Evolutionary conservation across 78 protist species (phyloP).

Genomic region (Planoprotostelium fungivorum): DNA sequence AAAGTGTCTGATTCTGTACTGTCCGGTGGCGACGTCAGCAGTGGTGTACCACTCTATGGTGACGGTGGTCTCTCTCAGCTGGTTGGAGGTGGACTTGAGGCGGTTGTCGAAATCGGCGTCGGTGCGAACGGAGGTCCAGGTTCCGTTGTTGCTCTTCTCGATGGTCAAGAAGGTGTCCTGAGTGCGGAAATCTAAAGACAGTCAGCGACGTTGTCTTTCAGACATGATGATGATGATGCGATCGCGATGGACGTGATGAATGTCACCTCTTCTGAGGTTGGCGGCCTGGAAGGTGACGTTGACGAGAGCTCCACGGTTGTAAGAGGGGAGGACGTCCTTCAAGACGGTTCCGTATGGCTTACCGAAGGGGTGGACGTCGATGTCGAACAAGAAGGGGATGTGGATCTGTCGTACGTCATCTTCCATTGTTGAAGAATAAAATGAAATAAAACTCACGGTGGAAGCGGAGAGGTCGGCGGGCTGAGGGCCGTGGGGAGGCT

Average conservation of each 20-base stretch:
- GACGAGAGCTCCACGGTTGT: conserved; percentile 23
- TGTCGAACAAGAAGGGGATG: background rate
- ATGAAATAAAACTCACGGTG: conserved; percentile 17
- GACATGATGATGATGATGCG: conserved; percentile 32
- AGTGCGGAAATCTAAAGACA: background rate
- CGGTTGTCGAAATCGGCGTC: conserved; percentile 67
- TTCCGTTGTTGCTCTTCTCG: conserved; percentile 3
- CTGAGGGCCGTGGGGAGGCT: conserved; percentile 30
- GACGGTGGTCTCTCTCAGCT: conserved; percentile 18
- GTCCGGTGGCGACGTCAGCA: conserved; percentile 29
- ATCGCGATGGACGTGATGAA: too few species aligned
- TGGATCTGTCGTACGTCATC: background rate
- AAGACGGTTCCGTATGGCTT: conserved; percentile 36
- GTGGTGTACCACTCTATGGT: conserved; percentile 62
- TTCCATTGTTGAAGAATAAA: conserved; percentile 9
- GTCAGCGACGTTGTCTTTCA: background rate
- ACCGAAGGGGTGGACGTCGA: conserved; percentile 52
- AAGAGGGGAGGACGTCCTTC: conserved; percentile 9
- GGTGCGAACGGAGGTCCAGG: conserved; percentile 21
- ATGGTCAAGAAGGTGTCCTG: conserved; percentile 33
- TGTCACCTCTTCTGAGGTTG: conserved; percentile 39
- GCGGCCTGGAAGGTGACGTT: conserved; percentile 52
- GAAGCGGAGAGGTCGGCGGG: conserved; percentile 44
- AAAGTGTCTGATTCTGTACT: conserved; percentile 43
- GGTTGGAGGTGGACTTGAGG: conserved; percentile 38